These are phyloP conservation scores for Daldinia concentrica DNA, from an alignment of 495 filamentous ascomycete genomes.

Conservation along the genomic window DNA sequence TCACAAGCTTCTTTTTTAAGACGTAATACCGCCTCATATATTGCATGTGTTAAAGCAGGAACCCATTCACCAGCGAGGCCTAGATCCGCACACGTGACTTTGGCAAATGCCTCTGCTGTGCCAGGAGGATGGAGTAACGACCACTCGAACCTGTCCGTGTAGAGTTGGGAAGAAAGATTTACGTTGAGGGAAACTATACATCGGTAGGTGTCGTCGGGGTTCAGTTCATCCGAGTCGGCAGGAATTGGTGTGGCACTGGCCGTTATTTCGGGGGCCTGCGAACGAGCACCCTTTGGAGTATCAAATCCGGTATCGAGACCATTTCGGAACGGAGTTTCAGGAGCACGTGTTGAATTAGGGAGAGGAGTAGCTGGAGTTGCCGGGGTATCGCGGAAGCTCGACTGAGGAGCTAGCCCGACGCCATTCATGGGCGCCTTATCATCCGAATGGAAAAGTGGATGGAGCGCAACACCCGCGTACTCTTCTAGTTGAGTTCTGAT, in stretches of 20 bases:
- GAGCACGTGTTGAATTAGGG: conserved; percentile 49
- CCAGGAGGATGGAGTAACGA: conserved; percentile 91
- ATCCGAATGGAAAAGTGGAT: conserved; percentile 82
- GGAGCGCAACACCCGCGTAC: conserved; percentile 92
- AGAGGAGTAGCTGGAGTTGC: conserved; percentile 60
- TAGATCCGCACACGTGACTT: conserved; percentile 88
- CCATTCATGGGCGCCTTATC: conserved; percentile 42
- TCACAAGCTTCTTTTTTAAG: conserved; percentile 97
- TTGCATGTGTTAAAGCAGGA: conserved; percentile 90
- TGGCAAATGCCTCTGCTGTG: conserved; percentile 91
- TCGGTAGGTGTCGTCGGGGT: conserved; percentile 90
- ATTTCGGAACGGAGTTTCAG: conserved; percentile 60
- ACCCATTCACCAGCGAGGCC: conserved; percentile 93
- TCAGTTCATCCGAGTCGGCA: conserved; percentile 66
- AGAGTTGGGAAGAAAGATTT: conserved; percentile 89
- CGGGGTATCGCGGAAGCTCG: conserved; percentile 51
- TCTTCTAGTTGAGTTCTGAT: conserved; percentile 96
- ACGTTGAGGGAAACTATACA: conserved; percentile 92
- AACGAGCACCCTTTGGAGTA: conserved; percentile 42
- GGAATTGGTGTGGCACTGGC: conserved; percentile 62
- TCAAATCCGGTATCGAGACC: conserved; percentile 45
- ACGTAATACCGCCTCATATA: conserved; percentile 93
- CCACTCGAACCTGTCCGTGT: conserved; percentile 99
- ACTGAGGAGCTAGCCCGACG: conserved; percentile 40
- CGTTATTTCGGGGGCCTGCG: conserved; percentile 52